A percentile compares a stretch with the other conserved stretches of the same genome.
phyloP scores from a whole-genome alignment of 208 protist species.

The Leishmania gerbilli region DNA sequence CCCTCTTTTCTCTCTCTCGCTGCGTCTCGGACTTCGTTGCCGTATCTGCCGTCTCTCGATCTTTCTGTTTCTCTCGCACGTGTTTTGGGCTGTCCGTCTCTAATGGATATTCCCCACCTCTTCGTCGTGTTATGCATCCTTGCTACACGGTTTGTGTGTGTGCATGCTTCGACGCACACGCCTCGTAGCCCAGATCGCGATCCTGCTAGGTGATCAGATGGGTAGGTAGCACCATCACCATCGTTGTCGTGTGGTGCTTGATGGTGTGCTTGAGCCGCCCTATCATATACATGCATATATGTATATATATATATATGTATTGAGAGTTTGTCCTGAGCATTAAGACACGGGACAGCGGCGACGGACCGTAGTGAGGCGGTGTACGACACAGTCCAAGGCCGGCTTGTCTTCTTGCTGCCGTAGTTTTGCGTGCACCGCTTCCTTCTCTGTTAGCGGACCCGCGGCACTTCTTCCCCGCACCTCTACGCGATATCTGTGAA shows the following conservation, averaged over 20 bases:
- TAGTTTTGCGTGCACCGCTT: neutral
- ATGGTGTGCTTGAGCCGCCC: neutral
- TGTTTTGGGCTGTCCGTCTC: neutral
- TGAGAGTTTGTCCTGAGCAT: neutral
- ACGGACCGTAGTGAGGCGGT: neutral
- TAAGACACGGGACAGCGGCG: neutral
- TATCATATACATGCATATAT: neutral
- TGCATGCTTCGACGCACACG: neutral
- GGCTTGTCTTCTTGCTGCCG: neutral
- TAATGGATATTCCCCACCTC: neutral
- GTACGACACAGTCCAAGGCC: no score
- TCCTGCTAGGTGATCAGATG: neutral
- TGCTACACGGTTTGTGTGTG: neutral
- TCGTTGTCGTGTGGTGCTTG: neutral
- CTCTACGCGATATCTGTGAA: neutral
- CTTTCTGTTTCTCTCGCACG: neutral
- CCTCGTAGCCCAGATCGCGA: neutral
- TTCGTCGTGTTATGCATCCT: neutral
- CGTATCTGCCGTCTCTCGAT: neutral
- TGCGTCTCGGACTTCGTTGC: neutral
- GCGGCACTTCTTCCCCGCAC: neutral
- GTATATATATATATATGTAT: neutral
- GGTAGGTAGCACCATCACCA: neutral
- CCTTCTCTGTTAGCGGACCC: neutral
- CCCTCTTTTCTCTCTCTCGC: neutral